Evolutionary conservation across 2,329 filamentous ascomycete species (phyloP).

Genomic region (Rhynchosporium secalis): DNA sequence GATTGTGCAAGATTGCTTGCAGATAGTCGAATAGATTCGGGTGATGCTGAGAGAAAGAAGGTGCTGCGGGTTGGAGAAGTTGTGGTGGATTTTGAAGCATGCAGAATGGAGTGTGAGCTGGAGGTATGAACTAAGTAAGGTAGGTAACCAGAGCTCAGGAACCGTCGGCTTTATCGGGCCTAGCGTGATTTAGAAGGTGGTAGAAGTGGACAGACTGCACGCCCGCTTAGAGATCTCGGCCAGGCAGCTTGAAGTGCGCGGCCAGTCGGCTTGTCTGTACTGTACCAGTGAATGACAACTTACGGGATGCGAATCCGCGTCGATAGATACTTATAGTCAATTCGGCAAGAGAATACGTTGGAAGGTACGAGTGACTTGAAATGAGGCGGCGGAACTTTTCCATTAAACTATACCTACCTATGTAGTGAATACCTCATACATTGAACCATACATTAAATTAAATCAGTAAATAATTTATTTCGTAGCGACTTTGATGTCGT

Average conservation of each 20-base stretch:
- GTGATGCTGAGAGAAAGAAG: constrained; percentile 11
- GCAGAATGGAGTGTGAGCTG: background rate
- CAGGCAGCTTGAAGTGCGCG: constrained; percentile 17
- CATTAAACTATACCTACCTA: too few species aligned
- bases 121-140: background rate
- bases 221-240: constrained; percentile 14
- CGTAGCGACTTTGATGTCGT: background rate
- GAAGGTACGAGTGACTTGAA: background rate
- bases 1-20: constrained; percentile 9
- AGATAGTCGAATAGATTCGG: constrained; percentile 17
- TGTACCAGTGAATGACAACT: background rate
- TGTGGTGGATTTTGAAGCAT: constrained; percentile 14
- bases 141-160: constrained; percentile 19
- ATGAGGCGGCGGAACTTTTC: too few species aligned
- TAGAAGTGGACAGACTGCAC: constrained; percentile 5
- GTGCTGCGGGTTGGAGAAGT: constrained; percentile 21
- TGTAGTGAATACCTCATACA: background rate
- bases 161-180: constrained; percentile 12
- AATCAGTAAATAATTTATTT: background rate
- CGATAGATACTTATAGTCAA: background rate
- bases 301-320: background rate
- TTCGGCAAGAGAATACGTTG: background rate
- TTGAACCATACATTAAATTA: background rate
- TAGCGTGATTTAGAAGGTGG: constrained; percentile 1
- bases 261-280: background rate